A percentile compares a stretch with the other conserved stretches of the same genome.
phyloP scores from a whole-genome alignment of 495 filamentous ascomycete genomes.

The Cetradonia linearis region DNA sequence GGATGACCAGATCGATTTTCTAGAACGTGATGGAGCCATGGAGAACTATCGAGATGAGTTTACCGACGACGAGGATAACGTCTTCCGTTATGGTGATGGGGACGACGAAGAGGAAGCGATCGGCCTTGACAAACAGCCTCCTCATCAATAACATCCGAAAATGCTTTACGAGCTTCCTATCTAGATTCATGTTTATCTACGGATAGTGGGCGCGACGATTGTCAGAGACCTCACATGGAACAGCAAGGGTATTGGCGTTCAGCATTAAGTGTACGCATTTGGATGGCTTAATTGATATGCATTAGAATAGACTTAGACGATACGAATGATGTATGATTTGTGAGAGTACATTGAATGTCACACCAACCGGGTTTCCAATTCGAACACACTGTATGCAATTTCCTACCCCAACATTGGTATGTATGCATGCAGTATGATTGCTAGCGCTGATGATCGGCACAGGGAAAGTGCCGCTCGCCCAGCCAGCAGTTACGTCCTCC shows the following conservation, averaged over 20 bases:
- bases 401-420: background rate
- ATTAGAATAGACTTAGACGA: conserved; percentile 8
- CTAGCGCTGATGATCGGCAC: conserved; percentile 1
- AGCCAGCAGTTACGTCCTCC: background rate
- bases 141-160: conserved; percentile 8
- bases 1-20: conserved; percentile 42
- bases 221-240: background rate
- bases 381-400: background rate
- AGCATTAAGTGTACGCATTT: background rate
- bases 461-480: conserved; percentile 2
- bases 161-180: background rate
- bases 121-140: conserved; percentile 36
- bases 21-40: conserved; percentile 34
- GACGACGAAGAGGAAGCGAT: conserved; percentile 34
- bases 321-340: background rate
- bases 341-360: background rate
- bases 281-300: background rate
- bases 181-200: background rate
- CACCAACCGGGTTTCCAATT: background rate
- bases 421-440: background rate
- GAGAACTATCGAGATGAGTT: conserved; percentile 44
- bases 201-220: too few relatives aligned
- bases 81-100: conserved; percentile 36
- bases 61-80: conserved; percentile 45
- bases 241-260: background rate